Percentiles rank a stretch among this genome's conserved stretches.
Conservation (phyloP, 2,329 filamentous ascomycete genomes). For the Cladosporium sp. region DNA sequence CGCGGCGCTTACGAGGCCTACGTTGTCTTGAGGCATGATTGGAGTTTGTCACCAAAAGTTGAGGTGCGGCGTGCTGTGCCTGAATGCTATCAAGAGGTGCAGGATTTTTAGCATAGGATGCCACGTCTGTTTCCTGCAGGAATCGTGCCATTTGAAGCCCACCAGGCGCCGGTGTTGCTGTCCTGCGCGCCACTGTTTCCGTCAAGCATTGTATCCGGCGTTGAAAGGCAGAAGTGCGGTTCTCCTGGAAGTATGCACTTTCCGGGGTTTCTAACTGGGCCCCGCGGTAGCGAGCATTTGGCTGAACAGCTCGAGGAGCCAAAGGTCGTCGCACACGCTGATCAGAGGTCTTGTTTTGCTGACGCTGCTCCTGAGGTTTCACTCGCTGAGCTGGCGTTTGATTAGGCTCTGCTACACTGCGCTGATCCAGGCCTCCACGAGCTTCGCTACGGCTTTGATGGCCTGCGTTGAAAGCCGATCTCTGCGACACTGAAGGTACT, state of each 20-base stretch:
- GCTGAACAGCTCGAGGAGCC: not conserved
- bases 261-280: constrained; percentile 43
- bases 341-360: not conserved
- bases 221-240: constrained; percentile 36
- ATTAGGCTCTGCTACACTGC: not conserved
- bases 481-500: not conserved
- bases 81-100: not conserved
- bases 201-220: constrained; percentile 27
- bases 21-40: constrained; percentile 2
- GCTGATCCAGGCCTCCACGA: not conserved
- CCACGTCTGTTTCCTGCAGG: constrained; percentile 1
- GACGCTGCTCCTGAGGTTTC: not conserved
- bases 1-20: constrained; percentile 29
- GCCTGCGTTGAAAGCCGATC: not conserved
- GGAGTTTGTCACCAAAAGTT: too few relatives aligned
- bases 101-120: not conserved
- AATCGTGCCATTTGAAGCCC: constrained; percentile 30
- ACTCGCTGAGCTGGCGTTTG: not conserved
- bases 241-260: constrained; percentile 29
- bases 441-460: too few relatives aligned
- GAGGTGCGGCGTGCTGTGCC: too few relatives aligned
- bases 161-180: constrained; percentile 19
- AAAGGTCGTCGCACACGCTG: not conserved
- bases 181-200: constrained; percentile 16
- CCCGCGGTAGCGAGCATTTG: constrained; percentile 7